Base-by-base conservation (phyloP, 768 basidiomycete genomes). In the Pisolithus sp. region DNA sequence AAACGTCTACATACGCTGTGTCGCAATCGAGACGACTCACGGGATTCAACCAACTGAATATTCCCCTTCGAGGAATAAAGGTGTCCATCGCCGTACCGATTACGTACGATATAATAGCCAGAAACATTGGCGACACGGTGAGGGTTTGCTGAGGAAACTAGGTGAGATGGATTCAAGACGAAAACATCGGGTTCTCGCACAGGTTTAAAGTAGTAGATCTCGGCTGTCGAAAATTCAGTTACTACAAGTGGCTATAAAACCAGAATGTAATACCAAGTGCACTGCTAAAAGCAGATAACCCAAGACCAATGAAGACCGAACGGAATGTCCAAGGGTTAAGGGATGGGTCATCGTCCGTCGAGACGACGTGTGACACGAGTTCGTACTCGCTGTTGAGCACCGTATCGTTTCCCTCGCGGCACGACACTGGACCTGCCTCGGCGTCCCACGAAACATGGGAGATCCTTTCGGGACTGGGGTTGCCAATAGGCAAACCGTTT, bases 121-220 rank as follows among this genome's bases (percentile, higher is more conserved):
- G 62, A 60, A 80, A 79, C 78, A 81, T 77, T 7, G 71, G 69
- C 8, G 78, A 80, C 2, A 81, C 75, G 12, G 60, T 24, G 24
- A 80, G 65, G 0, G 75, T 77, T 78, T 79, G 78, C 78, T 80
- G 44, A 17, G 2, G 30, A 15, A 53, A 48, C 53, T 48, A 49
- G 23, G 15, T 53, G 17, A 26, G 10, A 1, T n/a, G 20, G 42
- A n/a, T 31, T 4, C n/a, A n/a, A 10, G 26, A 39, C 13, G 39
- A 56, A 13, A 54, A 0, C 50, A 12, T 17, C 17, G 31, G 7
- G 46, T 9, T 12, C n/a, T 12, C 66, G 51, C 57, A 77, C 79
- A 4, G 79, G 78, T 62, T 81, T 80, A 63, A 80, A 82, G 59
- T 81, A 82, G 61, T 80, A 81, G 24, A 82, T 81, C 56, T 82